These are phyloP conservation scores for Cytidiella melzeri DNA, from an alignment of 768 basidiomycete genomes.

Conservation along the genomic window DNA sequence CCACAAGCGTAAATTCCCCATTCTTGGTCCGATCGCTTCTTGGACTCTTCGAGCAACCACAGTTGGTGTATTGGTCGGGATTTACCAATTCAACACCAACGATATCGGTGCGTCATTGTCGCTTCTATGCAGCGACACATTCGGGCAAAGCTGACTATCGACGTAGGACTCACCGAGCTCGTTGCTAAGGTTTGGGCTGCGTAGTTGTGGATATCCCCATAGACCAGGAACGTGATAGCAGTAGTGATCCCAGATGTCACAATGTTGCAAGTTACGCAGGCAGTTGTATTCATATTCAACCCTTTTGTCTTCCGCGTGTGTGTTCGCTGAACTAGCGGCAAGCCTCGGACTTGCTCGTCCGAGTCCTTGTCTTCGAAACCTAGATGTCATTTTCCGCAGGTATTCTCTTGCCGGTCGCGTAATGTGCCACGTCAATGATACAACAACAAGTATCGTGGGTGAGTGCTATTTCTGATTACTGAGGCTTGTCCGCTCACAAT, in stretches of 20 bases:
- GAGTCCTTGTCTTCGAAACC: too few relatives aligned
- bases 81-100: constrained; percentile 98
- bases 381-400: too few relatives aligned
- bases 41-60: constrained; percentile 80
- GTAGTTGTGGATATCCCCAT: constrained; percentile 26
- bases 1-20: constrained; percentile 90
- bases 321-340: too few relatives aligned
- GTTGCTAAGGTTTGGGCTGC: constrained; percentile 81
- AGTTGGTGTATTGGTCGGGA: constrained; percentile 75
- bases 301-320: too few relatives aligned
- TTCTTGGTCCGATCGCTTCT: constrained; percentile 56
- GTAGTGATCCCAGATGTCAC: neutral
- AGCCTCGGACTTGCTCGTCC: too few relatives aligned
- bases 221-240: neutral
- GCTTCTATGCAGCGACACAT: neutral
- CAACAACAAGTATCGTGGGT: too few relatives aligned
- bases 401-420: too few relatives aligned
- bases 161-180: constrained; percentile 77
- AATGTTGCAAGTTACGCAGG: too few relatives aligned
- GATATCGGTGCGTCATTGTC: constrained; percentile 73
- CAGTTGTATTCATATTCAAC: too few relatives aligned
- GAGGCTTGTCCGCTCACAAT: too few relatives aligned
- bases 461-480: too few relatives aligned
- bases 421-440: too few relatives aligned
- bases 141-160: constrained; percentile 6